Evolutionary conservation across 345 rosid species (phyloP).

Genomic region (Passiflora organensis): DNA sequence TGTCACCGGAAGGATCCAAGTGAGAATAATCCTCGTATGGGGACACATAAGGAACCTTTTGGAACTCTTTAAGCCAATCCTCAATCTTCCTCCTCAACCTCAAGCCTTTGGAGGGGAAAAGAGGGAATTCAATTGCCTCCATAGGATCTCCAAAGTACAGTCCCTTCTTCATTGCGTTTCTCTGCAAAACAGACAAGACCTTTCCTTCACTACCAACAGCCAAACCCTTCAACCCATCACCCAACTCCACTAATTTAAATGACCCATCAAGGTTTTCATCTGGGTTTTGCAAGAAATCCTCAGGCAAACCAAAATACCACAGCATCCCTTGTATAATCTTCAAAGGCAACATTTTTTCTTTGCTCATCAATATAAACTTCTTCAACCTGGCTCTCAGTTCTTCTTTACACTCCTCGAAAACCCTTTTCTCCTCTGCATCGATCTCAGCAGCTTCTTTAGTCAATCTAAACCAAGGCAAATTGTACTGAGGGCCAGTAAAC

Average conservation of each 20-base stretch:
- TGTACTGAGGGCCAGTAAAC: conserved; percentile 59
- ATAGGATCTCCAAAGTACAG: conserved; percentile 27
- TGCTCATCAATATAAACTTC: conserved; percentile 69
- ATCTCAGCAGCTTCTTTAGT: conserved; percentile 65
- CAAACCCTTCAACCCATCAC: conserved; percentile 67
- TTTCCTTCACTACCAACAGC: conserved; percentile 33
- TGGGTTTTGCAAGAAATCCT: conserved; percentile 39
- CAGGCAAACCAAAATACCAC: conserved; percentile 83
- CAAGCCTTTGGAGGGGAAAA: conserved; percentile 74
- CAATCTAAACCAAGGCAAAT: conserved; percentile 87
- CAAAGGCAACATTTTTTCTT: conserved; percentile 56
- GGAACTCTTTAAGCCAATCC: conserved; percentile 67
- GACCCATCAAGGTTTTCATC: conserved; percentile 39
- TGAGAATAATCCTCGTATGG: conserved; percentile 66
- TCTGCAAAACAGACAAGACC: conserved; percentile 54
- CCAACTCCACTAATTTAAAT: conserved; percentile 63
- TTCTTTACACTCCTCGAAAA: conserved; percentile 37
- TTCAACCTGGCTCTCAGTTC: conserved; percentile 54
- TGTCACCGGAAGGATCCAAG: conserved; percentile 60
- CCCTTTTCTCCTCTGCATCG: conserved; percentile 47
- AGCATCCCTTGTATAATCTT: conserved; percentile 72
- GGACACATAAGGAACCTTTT: conserved; percentile 64
- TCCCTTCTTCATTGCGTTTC: conserved; percentile 48
- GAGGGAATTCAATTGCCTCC: conserved; percentile 59
- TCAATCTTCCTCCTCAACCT: conserved; percentile 65